Percentiles rank a stretch among this genome's conserved stretches.
Evolutionary conservation across 1,284 basidiomycete species (phyloP).

Genomic region (Wallemia ichthyophaga): DNA sequence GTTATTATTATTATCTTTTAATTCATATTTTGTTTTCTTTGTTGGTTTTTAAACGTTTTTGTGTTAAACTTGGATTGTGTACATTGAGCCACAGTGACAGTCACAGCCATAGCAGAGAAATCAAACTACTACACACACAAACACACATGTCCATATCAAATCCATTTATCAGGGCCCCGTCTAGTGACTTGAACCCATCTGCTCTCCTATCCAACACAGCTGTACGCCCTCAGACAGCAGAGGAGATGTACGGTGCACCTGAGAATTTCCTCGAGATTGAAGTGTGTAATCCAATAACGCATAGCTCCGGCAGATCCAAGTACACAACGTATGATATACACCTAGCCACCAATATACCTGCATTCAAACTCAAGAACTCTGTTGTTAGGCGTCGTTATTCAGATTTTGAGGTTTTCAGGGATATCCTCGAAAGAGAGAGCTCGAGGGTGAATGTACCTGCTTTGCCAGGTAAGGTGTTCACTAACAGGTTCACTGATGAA

Average conservation of each 20-base stretch:
- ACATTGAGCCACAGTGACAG: no score
- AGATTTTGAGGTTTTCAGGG: constrained; percentile 95
- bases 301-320: constrained; percentile 90
- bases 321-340: constrained; percentile 91
- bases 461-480: constrained; percentile 86
- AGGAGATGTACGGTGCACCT: constrained; percentile 10
- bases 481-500: constrained; percentile 87
- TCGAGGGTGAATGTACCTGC: constrained; percentile 92
- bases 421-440: constrained; percentile 85
- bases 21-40: not conserved
- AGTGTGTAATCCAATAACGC: constrained; percentile 83
- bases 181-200: not conserved
- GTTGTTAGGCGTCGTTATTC: constrained; percentile 82
- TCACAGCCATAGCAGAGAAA: no score
- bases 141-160: not conserved
- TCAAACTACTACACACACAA: no score
- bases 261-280: constrained; percentile 98
- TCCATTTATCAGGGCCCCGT: not conserved
- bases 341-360: constrained; percentile 78
- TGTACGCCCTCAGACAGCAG: not conserved
- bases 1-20: not conserved
- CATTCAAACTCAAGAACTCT: constrained; percentile 86
- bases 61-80: no score
- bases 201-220: not conserved
- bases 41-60: no score